phyloP scores from a whole-genome alignment of 2,329 filamentous ascomycete genomes.

The Pseudogymnoascus sp. region DNA sequence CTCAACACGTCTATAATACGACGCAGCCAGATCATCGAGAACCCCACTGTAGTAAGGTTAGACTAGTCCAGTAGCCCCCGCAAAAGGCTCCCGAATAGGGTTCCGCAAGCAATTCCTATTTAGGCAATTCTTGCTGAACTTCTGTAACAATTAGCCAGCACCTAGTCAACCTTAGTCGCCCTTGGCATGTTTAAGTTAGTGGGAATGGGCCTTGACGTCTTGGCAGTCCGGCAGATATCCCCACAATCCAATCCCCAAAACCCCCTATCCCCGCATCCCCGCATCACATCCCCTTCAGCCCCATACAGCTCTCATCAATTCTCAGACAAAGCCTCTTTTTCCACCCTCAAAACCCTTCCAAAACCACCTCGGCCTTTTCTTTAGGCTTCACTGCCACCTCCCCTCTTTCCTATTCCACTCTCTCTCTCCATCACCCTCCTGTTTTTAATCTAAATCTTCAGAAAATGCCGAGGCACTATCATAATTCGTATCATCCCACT shows the following conservation, averaged over 20 bases:
- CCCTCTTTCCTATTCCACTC: neutral
- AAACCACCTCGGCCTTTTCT: neutral
- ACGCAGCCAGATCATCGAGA: neutral
- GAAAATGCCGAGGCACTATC: neutral
- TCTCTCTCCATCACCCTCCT: neutral
- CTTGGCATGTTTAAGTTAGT: slow-evolving; percentile 5
- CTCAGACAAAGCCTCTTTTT: neutral
- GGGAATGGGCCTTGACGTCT: neutral
- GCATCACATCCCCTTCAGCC: neutral
- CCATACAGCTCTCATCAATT: neutral
- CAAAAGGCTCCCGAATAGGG: neutral
- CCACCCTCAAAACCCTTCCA: neutral
- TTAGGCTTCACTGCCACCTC: neutral
- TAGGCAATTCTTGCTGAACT: slow-evolving; percentile 3
- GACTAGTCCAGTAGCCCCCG: neutral
- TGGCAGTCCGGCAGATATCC: slow-evolving; percentile 2
- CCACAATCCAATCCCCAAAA: neutral
- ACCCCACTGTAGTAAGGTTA: neutral
- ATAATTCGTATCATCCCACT: neutral
- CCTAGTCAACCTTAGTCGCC: neutral
- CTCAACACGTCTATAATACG: neutral
- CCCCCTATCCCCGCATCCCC: neutral
- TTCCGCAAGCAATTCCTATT: slow-evolving; percentile 2
- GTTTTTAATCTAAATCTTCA: neutral
- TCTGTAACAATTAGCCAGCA: slow-evolving; percentile 3